phyloP scores from a whole-genome alignment of 2,329 filamentous ascomycete species.

The Thielaviopsis euricoi region DNA sequence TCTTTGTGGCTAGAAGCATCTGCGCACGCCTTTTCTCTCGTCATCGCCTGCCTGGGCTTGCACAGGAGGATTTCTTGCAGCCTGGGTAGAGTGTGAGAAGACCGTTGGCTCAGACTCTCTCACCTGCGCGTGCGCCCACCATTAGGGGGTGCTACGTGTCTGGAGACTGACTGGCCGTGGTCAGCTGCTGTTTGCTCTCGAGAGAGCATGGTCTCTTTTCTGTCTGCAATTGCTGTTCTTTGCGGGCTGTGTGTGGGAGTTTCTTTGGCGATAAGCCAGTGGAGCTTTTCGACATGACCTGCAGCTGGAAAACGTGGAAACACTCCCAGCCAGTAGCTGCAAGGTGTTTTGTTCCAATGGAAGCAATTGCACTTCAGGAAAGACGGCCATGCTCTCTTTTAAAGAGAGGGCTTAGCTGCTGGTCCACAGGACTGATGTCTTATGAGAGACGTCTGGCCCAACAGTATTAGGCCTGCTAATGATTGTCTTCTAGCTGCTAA shows the following conservation, averaged over 20 bases:
- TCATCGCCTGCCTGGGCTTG: slow-evolving; percentile 55
- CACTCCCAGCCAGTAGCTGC: slow-evolving; percentile 10
- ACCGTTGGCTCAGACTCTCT: slow-evolving; percentile 14
- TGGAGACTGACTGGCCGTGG: slow-evolving; percentile 3
- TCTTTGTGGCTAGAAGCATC: slow-evolving; percentile 22
- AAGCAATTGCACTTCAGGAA: neutral
- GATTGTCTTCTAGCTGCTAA: slow-evolving; percentile 19
- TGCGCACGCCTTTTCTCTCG: slow-evolving; percentile 27
- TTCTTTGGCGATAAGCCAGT: neutral
- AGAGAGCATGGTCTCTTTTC: slow-evolving; percentile 8
- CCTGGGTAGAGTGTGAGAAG: slow-evolving; percentile 45
- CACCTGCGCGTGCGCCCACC: neutral
- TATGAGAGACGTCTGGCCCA: neutral
- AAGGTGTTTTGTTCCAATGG: slow-evolving; percentile 1
- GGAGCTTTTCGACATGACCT: neutral
- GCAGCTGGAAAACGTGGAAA: slow-evolving; percentile 4
- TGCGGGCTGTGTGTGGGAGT: neutral
- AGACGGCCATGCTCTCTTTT: neutral
- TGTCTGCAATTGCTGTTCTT: slow-evolving; percentile 3
- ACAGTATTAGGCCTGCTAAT: slow-evolving; percentile 9
- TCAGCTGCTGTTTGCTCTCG: slow-evolving; percentile 10
- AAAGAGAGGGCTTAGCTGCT: neutral
- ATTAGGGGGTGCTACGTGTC: neutral
- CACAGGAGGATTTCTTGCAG: slow-evolving; percentile 25
- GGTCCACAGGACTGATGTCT: neutral